A percentile compares a stretch with the other conserved stretches of the same genome.
Conservation (phyloP, 768 basidiomycete genomes). For the Cubamyces lactineus region DNA sequence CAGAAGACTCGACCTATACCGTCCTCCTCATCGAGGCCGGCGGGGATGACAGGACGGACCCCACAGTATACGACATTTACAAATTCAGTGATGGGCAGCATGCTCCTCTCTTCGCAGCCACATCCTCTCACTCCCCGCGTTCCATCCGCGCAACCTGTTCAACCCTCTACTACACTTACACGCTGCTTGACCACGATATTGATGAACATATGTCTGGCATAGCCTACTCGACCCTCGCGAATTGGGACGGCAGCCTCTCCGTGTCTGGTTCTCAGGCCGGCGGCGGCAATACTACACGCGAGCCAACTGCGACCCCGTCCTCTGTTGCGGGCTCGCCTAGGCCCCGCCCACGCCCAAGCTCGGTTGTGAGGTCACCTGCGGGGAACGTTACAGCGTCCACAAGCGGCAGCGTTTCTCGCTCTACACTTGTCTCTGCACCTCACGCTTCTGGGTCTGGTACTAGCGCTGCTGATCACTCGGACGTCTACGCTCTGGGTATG, state of each 20-base stretch:
- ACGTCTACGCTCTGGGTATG: no score
- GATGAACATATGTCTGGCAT: constrained; percentile 16
- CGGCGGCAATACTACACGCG: constrained; percentile 8
- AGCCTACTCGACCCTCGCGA: constrained; percentile 23
- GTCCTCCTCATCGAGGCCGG: constrained; percentile 59
- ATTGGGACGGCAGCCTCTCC: constrained; percentile 26
- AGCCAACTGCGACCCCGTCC: not conserved
- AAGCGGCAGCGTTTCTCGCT: not conserved
- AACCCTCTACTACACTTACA: not conserved
- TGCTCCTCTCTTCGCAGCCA: no score
- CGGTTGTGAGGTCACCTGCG: not conserved
- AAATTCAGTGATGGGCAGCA: constrained; percentile 45
- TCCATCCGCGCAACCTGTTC: constrained; percentile 2
- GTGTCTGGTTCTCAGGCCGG: constrained; percentile 9
- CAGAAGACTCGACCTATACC: constrained; percentile 46
- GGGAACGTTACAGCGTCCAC: not conserved
- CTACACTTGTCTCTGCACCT: no score
- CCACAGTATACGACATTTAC: constrained; percentile 50
- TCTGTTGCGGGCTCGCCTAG: constrained; percentile 7
- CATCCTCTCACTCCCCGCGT: no score
- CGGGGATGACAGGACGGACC: constrained; percentile 47
- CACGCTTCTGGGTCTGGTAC: not conserved
- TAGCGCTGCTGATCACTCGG: not conserved
- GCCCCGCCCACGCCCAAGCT: not conserved
- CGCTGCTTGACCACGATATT: not conserved